phyloP scores from a whole-genome alignment of 108 stramenopile species.

The Nitzschia palea region DNA sequence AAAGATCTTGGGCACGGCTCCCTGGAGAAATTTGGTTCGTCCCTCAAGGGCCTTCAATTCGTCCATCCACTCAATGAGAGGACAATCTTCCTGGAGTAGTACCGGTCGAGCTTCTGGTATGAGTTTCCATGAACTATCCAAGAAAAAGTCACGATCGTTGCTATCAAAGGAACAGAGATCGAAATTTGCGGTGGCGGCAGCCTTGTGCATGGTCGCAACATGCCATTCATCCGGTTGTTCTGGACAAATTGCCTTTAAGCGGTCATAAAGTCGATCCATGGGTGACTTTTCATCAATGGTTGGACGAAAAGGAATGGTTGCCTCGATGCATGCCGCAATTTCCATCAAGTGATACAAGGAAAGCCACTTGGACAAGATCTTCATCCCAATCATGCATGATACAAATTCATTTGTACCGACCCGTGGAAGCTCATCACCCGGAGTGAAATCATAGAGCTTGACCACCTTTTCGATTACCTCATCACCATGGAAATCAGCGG shows the following conservation, averaged over 20 bases:
- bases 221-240: constrained; percentile 41
- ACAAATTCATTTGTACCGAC: constrained; percentile 65
- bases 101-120: constrained; percentile 49
- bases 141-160: constrained; percentile 48
- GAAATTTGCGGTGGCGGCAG: constrained; percentile 45
- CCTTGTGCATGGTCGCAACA: constrained; percentile 42
- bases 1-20: constrained; percentile 35
- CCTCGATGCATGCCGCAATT: constrained; percentile 61
- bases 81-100: constrained; percentile 42
- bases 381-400: constrained; percentile 49
- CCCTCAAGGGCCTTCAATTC: constrained; percentile 29
- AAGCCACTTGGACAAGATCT: constrained; percentile 37
- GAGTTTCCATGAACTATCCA: constrained; percentile 63
- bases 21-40: constrained; percentile 24
- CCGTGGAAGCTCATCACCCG: constrained; percentile 20
- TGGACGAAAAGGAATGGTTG: constrained; percentile 67
- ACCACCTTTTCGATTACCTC: constrained; percentile 18
- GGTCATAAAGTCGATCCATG: constrained; percentile 51
- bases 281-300: constrained; percentile 34
- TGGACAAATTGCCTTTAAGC: constrained; percentile 15
- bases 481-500: constrained; percentile 12
- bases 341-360: constrained; percentile 30
- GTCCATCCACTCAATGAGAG: constrained; percentile 30
- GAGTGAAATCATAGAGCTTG: constrained; percentile 14
- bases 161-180: constrained; percentile 57